Base-by-base conservation (phyloP, 108 stramenopile species). In the Mediolabrus comicus region DNA sequence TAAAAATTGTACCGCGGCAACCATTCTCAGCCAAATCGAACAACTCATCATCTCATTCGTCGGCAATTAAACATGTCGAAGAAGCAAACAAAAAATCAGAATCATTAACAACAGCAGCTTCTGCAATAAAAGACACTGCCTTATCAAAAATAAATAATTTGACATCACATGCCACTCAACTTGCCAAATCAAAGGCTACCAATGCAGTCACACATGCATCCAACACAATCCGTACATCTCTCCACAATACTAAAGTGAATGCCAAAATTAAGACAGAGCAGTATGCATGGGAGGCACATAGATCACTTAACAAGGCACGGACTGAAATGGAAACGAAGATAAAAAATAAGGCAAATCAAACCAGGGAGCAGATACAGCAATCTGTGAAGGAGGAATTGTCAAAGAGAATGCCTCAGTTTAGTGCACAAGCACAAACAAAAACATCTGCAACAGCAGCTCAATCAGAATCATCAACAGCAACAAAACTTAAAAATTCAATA, bases 271-370 rank as follows among this genome's bases (percentile, higher is more conserved):
- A 35, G 25, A n/a, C 30, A 1, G 60, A 61, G 19, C 60, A 61
- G 17, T 61, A 61, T 61, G 60, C 60, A 26, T 61, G 60, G 60
- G 60, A 61, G 60, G 60, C 38, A 14, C 46, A 29, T 27, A 24
- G 56, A 57, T 35, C 56, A 4, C 25, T 57, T 16, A 49, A 49
- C 22, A 49, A 49, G 5, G 46, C 22, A 0, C 17, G 7, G 9
- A 19, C 17, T n/a, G 19, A 49, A 16, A 49, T 49, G 46, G 46
- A 49, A 49, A 49, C 1, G 46, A 19, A 49, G 22, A 2, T 49
- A 22, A 49, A 49, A 49, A 49, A 3, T 8, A 49, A 49, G n/a
- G 46, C 46, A 5, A 32, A 22, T 19, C 19, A 35, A 29, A 19
- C 34, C 8, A 35, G 24, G 24, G 56, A 57, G 8, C 16, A 0